Evolutionary conservation across 768 basidiomycete genomes (phyloP), one percentile per base, ranked within the genome.

Genomic region (Xanthoconium stramineum): DNA sequence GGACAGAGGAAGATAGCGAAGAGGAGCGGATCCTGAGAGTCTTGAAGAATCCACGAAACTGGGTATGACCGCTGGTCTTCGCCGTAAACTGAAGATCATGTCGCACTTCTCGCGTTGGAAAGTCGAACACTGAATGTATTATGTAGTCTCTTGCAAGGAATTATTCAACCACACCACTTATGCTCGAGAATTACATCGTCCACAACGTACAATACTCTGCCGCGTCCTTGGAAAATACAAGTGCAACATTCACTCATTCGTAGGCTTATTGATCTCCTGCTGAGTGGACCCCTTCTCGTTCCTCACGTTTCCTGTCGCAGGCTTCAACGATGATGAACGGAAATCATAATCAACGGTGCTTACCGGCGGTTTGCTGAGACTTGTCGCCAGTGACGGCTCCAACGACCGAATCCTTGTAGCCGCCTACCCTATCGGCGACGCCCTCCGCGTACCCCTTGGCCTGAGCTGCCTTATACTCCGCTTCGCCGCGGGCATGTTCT

Each of bases 21-120:
- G 93, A 94, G 66, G 86, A 80, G 17, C 78, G 78, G 50, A 63
- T 93, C 35, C 60, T 90, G 35, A 74, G 78, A 32, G 81, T 86
- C 1, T 70, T 95, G 56, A 83, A 75, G 67, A 77, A 74, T 36
- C 86, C 91, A 2, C 76, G 66, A 55, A 80, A 84, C 14, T 93
- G 90, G 91, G 83, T n/a, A 7, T 67, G 14, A 40, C 9, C 12
- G 33, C 33, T 2, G 12, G 33, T 35, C 33, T 35, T 35, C 6
- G 24, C 24, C 24, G 24, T 24, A 12, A 12, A 8, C 6, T 8
- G 33, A 35, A 35, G 3, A 35, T 9, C 33, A 6, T 9, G 33
- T 35, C 24, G 24, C 24, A 24, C 24, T 24, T 2, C 24, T 24
- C 24, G 4, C 24, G 12, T 2, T 35, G 33, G 12, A 35, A 9